These are phyloP conservation scores for Nigrospora oryzae DNA, from an alignment of 2,329 filamentous ascomycete genomes.

Conservation along the genomic window DNA sequence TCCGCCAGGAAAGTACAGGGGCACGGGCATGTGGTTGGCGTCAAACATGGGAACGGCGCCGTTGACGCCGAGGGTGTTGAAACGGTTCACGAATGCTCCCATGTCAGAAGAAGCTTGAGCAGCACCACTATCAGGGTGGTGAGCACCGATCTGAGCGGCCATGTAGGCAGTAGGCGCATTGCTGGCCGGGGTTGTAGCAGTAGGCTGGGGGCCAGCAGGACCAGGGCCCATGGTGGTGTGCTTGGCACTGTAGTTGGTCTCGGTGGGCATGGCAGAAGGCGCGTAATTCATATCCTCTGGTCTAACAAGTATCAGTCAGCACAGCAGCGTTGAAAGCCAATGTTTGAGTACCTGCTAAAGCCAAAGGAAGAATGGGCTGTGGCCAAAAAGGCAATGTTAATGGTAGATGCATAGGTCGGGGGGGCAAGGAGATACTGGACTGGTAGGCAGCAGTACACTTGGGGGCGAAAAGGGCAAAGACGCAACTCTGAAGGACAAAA, in stretches of 20 bases:
- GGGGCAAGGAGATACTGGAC: background rate
- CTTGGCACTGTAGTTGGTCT: slow-evolving; percentile 15
- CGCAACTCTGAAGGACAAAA: background rate
- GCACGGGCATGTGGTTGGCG: slow-evolving; percentile 18
- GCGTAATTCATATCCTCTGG: slow-evolving; percentile 14
- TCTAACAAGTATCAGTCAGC: background rate
- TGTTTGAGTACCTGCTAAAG: background rate
- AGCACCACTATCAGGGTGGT: slow-evolving; percentile 12
- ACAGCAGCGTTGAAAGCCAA: background rate
- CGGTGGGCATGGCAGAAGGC: slow-evolving; percentile 9
- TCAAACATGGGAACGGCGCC: slow-evolving; percentile 17
- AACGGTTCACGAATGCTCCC: slow-evolving; percentile 17
- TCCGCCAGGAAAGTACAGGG: slow-evolving; percentile 9
- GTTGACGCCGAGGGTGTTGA: slow-evolving; percentile 25
- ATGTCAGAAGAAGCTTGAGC: slow-evolving; percentile 12
- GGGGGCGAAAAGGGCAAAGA: background rate
- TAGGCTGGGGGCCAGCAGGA: slow-evolving; percentile 12
- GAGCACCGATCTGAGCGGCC: slow-evolving; percentile 9
- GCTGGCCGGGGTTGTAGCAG: slow-evolving; percentile 9
- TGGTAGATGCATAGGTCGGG: background rate
- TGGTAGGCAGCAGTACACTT: background rate
- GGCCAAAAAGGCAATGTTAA: background rate
- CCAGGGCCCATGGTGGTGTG: slow-evolving; percentile 8
- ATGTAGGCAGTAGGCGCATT: slow-evolving; percentile 13
- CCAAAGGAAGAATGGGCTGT: background rate